These are phyloP conservation scores for Cryptococcus wingfieldii DNA, from an alignment of 1,284 basidiomycete species.

Conservation along the genomic window DNA sequence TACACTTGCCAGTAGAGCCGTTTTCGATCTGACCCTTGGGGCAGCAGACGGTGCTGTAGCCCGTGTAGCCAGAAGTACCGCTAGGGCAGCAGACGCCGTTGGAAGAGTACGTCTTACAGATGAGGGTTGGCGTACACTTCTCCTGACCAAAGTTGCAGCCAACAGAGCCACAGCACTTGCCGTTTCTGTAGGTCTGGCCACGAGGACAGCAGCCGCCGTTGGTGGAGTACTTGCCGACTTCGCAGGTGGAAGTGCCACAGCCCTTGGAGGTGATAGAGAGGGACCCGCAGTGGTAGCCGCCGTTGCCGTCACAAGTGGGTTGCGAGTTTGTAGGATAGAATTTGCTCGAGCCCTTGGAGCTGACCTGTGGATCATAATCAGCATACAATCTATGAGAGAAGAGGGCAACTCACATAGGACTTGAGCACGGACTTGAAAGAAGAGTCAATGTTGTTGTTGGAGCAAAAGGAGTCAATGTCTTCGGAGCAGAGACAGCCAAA, in stretches of 20 bases:
- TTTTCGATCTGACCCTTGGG: constrained; percentile 17
- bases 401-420: constrained; percentile 19
- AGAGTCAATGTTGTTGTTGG: constrained; percentile 19
- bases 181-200: constrained; percentile 29
- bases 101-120: constrained; percentile 53
- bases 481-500: constrained; percentile 35
- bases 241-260: constrained; percentile 14
- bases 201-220: constrained; percentile 33
- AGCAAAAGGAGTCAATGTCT: constrained; percentile 29
- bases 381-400: not conserved
- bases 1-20: constrained; percentile 15
- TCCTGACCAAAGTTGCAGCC: constrained; percentile 19
- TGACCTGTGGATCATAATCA: constrained; percentile 12
- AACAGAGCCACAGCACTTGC: constrained; percentile 27
- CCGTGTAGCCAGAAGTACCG: constrained; percentile 18
- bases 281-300: constrained; percentile 34
- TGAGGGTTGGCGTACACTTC: constrained; percentile 20
- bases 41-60: constrained; percentile 27
- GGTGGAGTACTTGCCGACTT: constrained; percentile 18
- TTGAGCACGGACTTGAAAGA: constrained; percentile 19
- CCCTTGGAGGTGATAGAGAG: constrained; percentile 20
- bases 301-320: constrained; percentile 31
- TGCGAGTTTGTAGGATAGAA: constrained; percentile 31
- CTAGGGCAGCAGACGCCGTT: constrained; percentile 57
- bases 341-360: constrained; percentile 7